phyloP scores from a whole-genome alignment of 2,329 filamentous ascomycete genomes.

The Aspergillus melleus region DNA sequence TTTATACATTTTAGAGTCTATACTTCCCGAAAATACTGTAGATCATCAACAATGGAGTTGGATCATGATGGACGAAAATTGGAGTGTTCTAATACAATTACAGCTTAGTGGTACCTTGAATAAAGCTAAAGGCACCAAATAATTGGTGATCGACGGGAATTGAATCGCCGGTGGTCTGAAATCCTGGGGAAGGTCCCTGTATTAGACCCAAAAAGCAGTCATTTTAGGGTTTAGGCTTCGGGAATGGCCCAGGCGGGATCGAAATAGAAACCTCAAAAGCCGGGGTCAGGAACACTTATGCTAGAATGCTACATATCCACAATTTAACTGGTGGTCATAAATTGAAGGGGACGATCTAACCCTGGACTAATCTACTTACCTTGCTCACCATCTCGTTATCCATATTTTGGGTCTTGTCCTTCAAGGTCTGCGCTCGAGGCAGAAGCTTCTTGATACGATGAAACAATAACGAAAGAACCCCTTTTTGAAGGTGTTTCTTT shows the following conservation, averaged over 20 bases:
- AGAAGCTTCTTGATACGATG: too few species aligned
- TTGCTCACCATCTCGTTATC: not conserved
- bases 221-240: not conserved
- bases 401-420: too few species aligned
- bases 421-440: too few species aligned
- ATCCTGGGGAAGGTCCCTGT: not conserved
- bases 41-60: not conserved
- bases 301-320: too few species aligned
- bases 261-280: not conserved
- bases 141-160: not conserved
- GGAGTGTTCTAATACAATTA: not conserved
- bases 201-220: not conserved
- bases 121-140: not conserved
- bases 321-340: not conserved
- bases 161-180: not conserved
- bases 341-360: not conserved
- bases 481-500: too few species aligned
- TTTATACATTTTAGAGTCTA: not conserved
- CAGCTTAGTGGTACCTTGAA: not conserved
- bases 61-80: not conserved
- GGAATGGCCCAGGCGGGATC: too few species aligned
- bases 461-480: too few species aligned
- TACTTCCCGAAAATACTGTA: not conserved
- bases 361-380: not conserved
- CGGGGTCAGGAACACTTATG: too few species aligned